Conservation (phyloP, 495 filamentous ascomycete species). For the Neurospora sp. region DNA sequence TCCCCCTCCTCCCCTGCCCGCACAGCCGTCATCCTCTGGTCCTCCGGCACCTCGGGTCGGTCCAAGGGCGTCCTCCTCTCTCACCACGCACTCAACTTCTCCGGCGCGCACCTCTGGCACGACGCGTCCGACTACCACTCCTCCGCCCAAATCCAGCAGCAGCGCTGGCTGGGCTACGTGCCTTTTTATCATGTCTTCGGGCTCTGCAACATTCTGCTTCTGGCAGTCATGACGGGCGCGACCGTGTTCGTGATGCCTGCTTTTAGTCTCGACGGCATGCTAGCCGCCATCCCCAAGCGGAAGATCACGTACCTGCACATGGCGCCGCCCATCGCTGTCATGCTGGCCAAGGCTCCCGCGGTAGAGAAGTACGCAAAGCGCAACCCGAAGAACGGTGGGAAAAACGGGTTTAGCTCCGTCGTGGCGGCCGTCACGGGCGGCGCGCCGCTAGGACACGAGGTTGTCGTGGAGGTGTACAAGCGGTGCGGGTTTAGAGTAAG, state of each 20-base stretch:
- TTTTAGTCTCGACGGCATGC: slow-evolving; percentile 49
- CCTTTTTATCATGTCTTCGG: slow-evolving; percentile 29
- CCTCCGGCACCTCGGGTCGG: slow-evolving; percentile 70
- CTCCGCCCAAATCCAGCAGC: slow-evolving; percentile 31
- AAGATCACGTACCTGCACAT: slow-evolving; percentile 50
- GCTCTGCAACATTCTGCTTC: slow-evolving; percentile 36
- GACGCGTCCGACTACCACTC: slow-evolving; percentile 23
- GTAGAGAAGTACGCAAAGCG: slow-evolving; percentile 48
- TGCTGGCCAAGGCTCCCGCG: slow-evolving; percentile 51
- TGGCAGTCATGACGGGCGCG: slow-evolving; percentile 46
- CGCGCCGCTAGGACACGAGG: slow-evolving; percentile 54
- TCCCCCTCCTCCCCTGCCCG: slow-evolving; percentile 2
- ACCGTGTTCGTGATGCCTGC: slow-evolving; percentile 48
- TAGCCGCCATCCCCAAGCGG: slow-evolving; percentile 40
- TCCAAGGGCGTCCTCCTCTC: slow-evolving; percentile 75
- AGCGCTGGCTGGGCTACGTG: slow-evolving; percentile 37
- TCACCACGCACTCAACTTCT: slow-evolving; percentile 38
- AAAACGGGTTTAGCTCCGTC: slow-evolving; percentile 12
- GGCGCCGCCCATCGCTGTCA: slow-evolving; percentile 61
- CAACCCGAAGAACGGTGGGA: slow-evolving; percentile 29
- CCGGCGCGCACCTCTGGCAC: slow-evolving; percentile 19
- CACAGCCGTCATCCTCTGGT: slow-evolving; percentile 59
- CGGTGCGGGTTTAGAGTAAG: slow-evolving; percentile 57
- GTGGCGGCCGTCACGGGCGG: slow-evolving; percentile 37
- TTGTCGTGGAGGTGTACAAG: slow-evolving; percentile 51